Base-by-base conservation (phyloP, 768 basidiomycete species). In the Pleurotus salmoneostramineus region DNA sequence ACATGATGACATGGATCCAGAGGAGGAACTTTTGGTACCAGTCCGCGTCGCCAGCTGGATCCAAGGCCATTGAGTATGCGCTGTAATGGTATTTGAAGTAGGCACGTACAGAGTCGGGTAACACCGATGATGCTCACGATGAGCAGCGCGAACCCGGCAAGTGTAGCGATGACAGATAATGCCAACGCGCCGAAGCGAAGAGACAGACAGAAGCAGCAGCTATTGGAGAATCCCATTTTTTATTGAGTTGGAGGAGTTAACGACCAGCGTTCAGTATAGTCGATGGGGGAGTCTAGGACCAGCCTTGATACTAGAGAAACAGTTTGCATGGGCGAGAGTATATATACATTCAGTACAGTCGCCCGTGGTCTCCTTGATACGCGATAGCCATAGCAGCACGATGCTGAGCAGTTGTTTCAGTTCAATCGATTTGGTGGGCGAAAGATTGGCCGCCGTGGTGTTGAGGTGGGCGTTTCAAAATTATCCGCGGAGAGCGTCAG, bases 11-110 rank as follows among this genome's bases (percentile, higher is more conserved):
- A 31, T 55, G 52, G 14, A 55, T 40, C 52, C 36, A 55, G 36
- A 55, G 37, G 40, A 55, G 52, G 36, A 55, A 55, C 27, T 33
- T 55, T n/a, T 55, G 52, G 14, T 55, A 55, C 52, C 52, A 55
- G 12, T 43, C 52, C 10, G 52, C 40, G 32, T 55, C 52, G 11
- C 27, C 43, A 27, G 36, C 52, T 55, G 36, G 6, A 43, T 27
- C 3, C 12, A 43, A 12, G 35, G 32, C 6, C 21, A 27, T 27
- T 27, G 21, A 27, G 21, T 27, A 1, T 1, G 21, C 1, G 3
- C 1, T 3, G 21, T 27, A 27, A 27, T 27, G 21, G 21, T 55
- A 15, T n/a, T n/a, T 27, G 14, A 3, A 17, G 6, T 27, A 12
- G 36, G 11, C 12, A 43, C 52, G 8, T 17, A 55, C 52, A 10